Conservation (phyloP, 768 basidiomycete genomes). For the Xerocomus spinulosus region DNA sequence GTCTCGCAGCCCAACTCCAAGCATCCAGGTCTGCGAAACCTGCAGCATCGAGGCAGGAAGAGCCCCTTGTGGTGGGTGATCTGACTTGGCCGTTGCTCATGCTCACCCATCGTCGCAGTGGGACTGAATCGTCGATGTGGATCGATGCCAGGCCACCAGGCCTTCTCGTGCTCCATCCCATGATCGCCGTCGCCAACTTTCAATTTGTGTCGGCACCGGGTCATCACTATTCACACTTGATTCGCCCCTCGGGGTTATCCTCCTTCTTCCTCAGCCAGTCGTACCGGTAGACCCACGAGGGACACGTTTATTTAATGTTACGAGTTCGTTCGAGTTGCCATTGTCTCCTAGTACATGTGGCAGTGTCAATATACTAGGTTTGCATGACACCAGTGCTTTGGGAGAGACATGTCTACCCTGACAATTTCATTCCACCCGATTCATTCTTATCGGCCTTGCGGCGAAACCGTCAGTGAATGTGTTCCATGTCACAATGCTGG, state of each 20-base stretch:
- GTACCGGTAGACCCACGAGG: constrained; percentile 27
- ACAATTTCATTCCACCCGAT: constrained; percentile 75
- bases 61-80: constrained; percentile 41
- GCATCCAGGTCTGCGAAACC: constrained; percentile 34
- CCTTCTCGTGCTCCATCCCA: constrained; percentile 32
- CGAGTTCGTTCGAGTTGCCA: neutral
- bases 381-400: constrained; percentile 42
- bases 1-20: constrained; percentile 40
- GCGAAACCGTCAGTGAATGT: constrained; percentile 61
- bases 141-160: constrained; percentile 27
- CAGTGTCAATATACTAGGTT: too few relatives aligned
- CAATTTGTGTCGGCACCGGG: constrained; percentile 33
- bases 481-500: constrained; percentile 4
- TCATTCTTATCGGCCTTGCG: constrained; percentile 75
- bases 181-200: constrained; percentile 29
- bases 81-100: constrained; percentile 16
- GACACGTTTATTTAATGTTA: constrained; percentile 32
- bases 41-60: constrained; percentile 38
- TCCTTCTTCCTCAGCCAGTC: constrained; percentile 11
- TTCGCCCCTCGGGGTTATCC: constrained; percentile 31
- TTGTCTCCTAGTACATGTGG: too few relatives aligned
- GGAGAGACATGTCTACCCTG: constrained; percentile 70
- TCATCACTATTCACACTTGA: constrained; percentile 26
- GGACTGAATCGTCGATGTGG: constrained; percentile 35
- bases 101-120: constrained; percentile 36